Evolutionary conservation across 2,329 filamentous ascomycete species (phyloP).

Genomic region (Penicillium corylophilum): DNA sequence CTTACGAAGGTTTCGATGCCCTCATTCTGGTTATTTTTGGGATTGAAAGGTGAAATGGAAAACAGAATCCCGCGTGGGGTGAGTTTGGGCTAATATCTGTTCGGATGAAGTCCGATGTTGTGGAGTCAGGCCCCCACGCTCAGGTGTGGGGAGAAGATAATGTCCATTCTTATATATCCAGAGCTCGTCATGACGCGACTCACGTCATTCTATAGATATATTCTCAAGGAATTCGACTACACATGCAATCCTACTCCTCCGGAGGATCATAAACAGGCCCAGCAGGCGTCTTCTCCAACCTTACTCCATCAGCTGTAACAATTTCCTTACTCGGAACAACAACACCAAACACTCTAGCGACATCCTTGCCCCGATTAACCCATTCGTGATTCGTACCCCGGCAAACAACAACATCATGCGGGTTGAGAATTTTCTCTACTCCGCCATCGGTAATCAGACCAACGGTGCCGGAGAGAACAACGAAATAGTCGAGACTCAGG

Average conservation of each 20-base stretch:
- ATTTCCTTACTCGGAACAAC: conserved; percentile 45
- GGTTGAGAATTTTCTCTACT: conserved; percentile 24
- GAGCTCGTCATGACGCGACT: neutral
- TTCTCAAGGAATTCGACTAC: no score
- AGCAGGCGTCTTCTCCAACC: conserved; percentile 36
- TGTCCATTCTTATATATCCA: neutral
- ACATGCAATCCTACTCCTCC: conserved; percentile 10
- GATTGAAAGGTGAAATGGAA: neutral
- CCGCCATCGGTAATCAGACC: conserved; percentile 29
- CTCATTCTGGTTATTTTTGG: neutral
- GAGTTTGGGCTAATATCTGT: neutral
- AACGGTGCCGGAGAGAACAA: conserved; percentile 29
- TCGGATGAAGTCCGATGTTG: conserved; percentile 1
- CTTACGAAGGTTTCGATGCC: conserved; percentile 6
- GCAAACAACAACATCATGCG: conserved; percentile 32
- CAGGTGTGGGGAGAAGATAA: neutral
- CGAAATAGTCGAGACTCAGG: conserved; percentile 32
- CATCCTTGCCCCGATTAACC: conserved; percentile 41
- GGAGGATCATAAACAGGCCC: conserved; percentile 21
- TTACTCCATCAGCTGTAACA: conserved; percentile 36
- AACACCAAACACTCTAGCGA: conserved; percentile 43
- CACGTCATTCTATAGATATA: no score
- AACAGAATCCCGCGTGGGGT: neutral
- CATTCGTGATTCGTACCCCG: conserved; percentile 49
- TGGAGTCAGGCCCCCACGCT: neutral